Percentiles rank a stretch among this genome's conserved stretches.
These are phyloP conservation scores for Phyllosticta citrichinensis DNA, from an alignment of 2,329 filamentous ascomycete genomes.

Conservation along the genomic window DNA sequence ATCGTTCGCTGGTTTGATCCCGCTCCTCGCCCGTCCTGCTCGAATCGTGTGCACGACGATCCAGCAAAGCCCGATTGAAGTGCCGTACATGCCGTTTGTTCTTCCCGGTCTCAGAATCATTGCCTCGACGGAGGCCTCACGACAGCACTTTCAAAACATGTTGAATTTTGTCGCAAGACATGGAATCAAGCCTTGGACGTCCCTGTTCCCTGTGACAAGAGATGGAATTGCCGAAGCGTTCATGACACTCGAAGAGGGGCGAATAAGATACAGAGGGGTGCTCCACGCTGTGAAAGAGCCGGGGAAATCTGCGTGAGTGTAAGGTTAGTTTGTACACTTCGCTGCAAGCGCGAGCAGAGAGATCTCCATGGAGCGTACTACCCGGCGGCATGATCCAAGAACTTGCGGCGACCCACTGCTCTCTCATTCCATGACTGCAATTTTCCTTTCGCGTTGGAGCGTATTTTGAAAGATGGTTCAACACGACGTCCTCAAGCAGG, in stretches of 20 bases:
- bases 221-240: constrained; percentile 11
- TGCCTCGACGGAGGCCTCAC: constrained; percentile 18
- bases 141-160: constrained; percentile 5
- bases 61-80: constrained; percentile 18
- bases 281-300: neutral
- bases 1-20: constrained; percentile 17
- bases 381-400: too few relatives aligned
- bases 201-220: constrained; percentile 11
- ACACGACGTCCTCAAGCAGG: too few relatives aligned
- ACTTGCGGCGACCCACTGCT: too few relatives aligned
- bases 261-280: constrained; percentile 12
- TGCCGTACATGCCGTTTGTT: constrained; percentile 25
- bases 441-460: too few relatives aligned
- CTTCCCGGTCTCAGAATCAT: constrained; percentile 24
- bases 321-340: neutral
- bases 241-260: constrained; percentile 3
- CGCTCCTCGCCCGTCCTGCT: constrained; percentile 20
- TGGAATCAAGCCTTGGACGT: constrained; percentile 11
- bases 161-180: constrained; percentile 10
- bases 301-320: neutral
- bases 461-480: too few relatives aligned
- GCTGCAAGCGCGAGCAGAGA: neutral
- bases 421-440: too few relatives aligned
- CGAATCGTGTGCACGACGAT: constrained; percentile 27
- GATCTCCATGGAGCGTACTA: too few relatives aligned